Evolutionary conservation across 306 rosid species (phyloP).

Genomic region (Prunus padus): DNA sequence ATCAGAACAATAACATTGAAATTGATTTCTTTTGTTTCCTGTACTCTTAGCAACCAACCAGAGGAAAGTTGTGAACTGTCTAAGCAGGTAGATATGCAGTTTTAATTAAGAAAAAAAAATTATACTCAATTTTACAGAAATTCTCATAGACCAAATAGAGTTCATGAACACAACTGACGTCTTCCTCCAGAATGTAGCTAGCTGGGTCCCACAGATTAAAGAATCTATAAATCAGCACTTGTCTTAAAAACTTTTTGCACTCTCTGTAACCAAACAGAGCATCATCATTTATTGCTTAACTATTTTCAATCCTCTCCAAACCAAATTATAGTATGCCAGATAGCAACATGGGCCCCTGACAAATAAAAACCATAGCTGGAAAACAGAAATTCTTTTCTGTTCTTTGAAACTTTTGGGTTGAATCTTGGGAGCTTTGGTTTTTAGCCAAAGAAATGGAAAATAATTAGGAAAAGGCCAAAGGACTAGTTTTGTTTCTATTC

Average conservation of each 20-base stretch:
- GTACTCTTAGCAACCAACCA: not conserved
- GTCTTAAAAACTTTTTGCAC: not conserved
- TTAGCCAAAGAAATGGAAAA: too few species aligned
- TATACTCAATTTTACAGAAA: not conserved
- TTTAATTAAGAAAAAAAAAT: not conserved
- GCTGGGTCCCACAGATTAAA: not conserved
- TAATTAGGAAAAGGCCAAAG: too few species aligned
- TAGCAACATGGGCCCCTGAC: not conserved
- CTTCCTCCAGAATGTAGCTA: not conserved
- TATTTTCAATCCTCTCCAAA: not conserved
- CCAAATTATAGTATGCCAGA: not conserved
- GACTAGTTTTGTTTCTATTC: too few species aligned
- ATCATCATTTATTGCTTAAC: not conserved
- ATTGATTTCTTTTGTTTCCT: not conserved
- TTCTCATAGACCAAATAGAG: slow-evolving; percentile 7
- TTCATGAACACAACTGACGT: not conserved
- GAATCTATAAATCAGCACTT: not conserved
- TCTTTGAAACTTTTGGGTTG: not conserved
- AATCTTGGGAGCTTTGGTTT: too few species aligned
- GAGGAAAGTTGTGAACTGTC: not conserved
- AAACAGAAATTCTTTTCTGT: not conserved
- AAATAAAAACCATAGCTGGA: not conserved
- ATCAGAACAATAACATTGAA: not conserved
- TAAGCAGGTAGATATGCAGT: not conserved
- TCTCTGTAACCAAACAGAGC: not conserved